Evolutionary conservation across 1,284 basidiomycete genomes (phyloP), one percentile per base, ranked within the genome.

Genomic region (Neotropicomus parvogracilis): DNA sequence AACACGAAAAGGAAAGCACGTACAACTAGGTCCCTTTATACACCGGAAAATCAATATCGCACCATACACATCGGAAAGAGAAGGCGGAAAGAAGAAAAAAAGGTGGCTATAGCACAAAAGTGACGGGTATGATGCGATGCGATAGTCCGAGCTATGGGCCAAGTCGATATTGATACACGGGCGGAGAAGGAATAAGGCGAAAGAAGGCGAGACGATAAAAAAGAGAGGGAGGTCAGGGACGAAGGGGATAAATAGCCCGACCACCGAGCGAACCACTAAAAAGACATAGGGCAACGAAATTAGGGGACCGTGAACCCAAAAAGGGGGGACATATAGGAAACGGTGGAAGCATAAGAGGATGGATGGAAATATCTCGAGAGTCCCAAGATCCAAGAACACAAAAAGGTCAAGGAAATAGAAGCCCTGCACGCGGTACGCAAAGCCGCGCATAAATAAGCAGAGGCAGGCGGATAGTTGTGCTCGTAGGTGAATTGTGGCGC

Each of bases 381-480:
- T 70, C 68, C 71, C 65, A 72, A 65, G 66, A 74, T 68, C 69
- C 72, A 74, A 74, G 64, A 74, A 68, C 66, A 70, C 66, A 70
- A 56, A 57, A 56, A 59, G 48, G 54, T 42, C 57, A 40, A 58
- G 52, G 64, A 32, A 61, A 70, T 70, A 64, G 55, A 63, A 62
- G 56, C 64, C 65, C 63, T 59, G 59, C 53, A 53, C 58, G 57
- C 54, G 55, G 56, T 57, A 56, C 62, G 55, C 60, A 52, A 59
- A 53, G 54, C 37, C 54, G 57, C 63, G 62, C 62, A 74, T 75
- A 76, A 74, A 75, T 74, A 75, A 69, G 67, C 67, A 69, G 49
- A 50, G 54, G 43, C 24, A 38, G 54, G 39, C 40, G 49, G 46
- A 54, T 56, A 66, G 56, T 54, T 40, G 58, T 49, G 59, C 45